Evolutionary conservation across 2,329 filamentous ascomycete species (phyloP).

Genomic region (Diaporthe sp.): DNA sequence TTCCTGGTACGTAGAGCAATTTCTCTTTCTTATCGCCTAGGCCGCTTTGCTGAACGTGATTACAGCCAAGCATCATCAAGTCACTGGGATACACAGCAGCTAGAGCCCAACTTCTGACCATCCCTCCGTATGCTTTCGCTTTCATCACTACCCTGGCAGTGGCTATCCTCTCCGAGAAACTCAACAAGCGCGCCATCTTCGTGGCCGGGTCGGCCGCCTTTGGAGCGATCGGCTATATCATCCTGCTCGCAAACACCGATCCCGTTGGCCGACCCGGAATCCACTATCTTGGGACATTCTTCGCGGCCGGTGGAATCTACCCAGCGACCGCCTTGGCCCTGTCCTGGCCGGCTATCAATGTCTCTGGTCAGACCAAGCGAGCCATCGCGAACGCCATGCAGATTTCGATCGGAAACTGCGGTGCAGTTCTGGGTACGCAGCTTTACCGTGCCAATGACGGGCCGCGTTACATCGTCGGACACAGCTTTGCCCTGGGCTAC

Average conservation of each 20-base stretch:
- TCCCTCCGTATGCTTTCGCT: slow-evolving; percentile 75
- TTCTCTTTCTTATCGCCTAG: background rate
- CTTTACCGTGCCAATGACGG: slow-evolving; percentile 73
- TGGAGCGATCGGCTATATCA: slow-evolving; percentile 74
- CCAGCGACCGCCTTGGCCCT: slow-evolving; percentile 74
- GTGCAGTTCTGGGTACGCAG: slow-evolving; percentile 78
- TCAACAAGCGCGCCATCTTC: slow-evolving; percentile 71
- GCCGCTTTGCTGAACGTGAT: background rate
- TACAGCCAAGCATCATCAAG: slow-evolving; percentile 66
- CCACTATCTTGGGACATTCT: slow-evolving; percentile 73
- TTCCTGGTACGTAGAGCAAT: slow-evolving; percentile 60
- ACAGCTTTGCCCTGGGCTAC: slow-evolving; percentile 76
- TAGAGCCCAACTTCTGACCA: slow-evolving; percentile 70
- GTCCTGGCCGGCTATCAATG: slow-evolving; percentile 80
- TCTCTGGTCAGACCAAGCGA: slow-evolving; percentile 78
- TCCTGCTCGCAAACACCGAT: slow-evolving; percentile 67
- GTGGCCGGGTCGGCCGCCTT: slow-evolving; percentile 70
- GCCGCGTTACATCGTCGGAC: slow-evolving; percentile 76
- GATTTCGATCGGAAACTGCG: slow-evolving; percentile 79
- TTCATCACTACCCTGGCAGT: slow-evolving; percentile 71
- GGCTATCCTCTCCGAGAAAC: slow-evolving; percentile 72
- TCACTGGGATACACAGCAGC: slow-evolving; percentile 68
- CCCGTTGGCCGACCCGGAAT: slow-evolving; percentile 65
- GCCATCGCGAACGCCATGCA: slow-evolving; percentile 79
- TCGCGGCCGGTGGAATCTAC: slow-evolving; percentile 77